phyloP scores from a whole-genome alignment of 768 basidiomycete species.

The Pleurotus eryngii region DNA sequence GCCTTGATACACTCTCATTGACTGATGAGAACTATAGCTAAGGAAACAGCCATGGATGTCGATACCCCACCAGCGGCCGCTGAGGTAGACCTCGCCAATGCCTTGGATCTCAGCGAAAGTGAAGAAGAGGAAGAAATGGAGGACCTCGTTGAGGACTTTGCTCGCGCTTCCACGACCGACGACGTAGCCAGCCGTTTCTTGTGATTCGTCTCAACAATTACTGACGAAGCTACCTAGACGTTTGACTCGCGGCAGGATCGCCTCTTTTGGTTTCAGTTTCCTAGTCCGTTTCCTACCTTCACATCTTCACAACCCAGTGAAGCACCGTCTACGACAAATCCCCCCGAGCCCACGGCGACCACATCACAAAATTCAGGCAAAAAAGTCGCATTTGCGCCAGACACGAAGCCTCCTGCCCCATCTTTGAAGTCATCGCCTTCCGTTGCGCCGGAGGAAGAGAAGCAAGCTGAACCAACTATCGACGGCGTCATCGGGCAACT shows the following conservation, averaged over 20 bases:
- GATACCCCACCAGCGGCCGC: constrained; percentile 14
- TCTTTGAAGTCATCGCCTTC: constrained; percentile 21
- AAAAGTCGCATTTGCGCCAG: constrained; percentile 64
- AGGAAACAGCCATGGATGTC: constrained; percentile 6
- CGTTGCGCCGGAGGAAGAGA: constrained; percentile 22
- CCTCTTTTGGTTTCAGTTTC: constrained; percentile 90
- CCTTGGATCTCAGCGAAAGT: constrained; percentile 68
- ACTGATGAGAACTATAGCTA: background rate
- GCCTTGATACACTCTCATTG: background rate
- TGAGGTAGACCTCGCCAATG: constrained; percentile 51
- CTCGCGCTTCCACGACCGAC: constrained; percentile 32
- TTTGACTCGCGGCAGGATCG: constrained; percentile 53
- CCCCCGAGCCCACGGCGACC: constrained; percentile 21
- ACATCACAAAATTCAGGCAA: constrained; percentile 30
- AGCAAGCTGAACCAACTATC: constrained; percentile 35
- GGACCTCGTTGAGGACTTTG: constrained; percentile 71
- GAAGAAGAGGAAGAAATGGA: constrained; percentile 81
- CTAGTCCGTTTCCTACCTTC: constrained; percentile 79
- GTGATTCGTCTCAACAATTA: too few relatives aligned
- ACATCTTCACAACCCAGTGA: constrained; percentile 25
- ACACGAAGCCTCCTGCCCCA: constrained; percentile 44
- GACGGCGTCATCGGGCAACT: constrained; percentile 84
- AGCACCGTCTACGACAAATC: constrained; percentile 19
- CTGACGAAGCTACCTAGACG: constrained; percentile 32
- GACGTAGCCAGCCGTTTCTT: constrained; percentile 28